These are phyloP conservation scores for Cercophora scortea DNA, from an alignment of 495 filamentous ascomycete genomes.

Conservation along the genomic window DNA sequence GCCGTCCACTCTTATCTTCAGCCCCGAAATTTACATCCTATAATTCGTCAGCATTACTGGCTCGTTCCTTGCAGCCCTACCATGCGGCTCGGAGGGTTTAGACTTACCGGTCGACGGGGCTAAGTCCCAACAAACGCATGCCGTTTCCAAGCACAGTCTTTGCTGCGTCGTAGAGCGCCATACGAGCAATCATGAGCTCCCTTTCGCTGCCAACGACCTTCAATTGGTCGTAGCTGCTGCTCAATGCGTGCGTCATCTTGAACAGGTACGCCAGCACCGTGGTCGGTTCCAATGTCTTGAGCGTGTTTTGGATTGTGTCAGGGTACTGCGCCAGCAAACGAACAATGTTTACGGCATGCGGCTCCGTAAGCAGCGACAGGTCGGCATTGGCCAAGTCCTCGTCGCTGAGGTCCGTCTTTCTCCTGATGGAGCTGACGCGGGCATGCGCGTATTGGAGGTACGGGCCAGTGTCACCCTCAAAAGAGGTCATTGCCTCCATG, in stretches of 20 bases:
- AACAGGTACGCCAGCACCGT: conserved; percentile 76
- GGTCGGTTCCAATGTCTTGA: conserved; percentile 57
- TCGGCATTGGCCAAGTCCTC: conserved; percentile 51
- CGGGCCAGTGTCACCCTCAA: conserved; percentile 63
- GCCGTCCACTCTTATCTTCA: neutral
- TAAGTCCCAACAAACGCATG: conserved; percentile 75
- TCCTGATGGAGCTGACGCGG: conserved; percentile 54
- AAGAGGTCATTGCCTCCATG: conserved; percentile 58
- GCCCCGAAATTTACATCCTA: conserved; percentile 15
- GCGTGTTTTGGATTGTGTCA: conserved; percentile 54
- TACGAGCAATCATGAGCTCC: conserved; percentile 65
- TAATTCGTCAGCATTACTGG: conserved; percentile 1
- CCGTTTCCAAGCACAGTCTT: conserved; percentile 74
- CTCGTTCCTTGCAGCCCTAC: neutral
- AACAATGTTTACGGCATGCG: conserved; percentile 53
- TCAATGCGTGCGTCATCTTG: conserved; percentile 78
- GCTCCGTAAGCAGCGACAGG: conserved; percentile 48
- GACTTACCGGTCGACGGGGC: conserved; percentile 57
- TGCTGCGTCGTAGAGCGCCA: conserved; percentile 76
- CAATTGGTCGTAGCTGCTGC: conserved; percentile 75
- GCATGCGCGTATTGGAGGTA: conserved; percentile 65
- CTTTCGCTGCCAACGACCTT: conserved; percentile 67
- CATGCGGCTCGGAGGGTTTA: neutral
- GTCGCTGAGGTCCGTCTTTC: conserved; percentile 40
- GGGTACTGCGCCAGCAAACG: conserved; percentile 57